A percentile compares a stretch with the other conserved stretches of the same genome.
Evolutionary conservation across 2,329 filamentous ascomycete genomes (phyloP).

Genomic region (Monilinia laxa): DNA sequence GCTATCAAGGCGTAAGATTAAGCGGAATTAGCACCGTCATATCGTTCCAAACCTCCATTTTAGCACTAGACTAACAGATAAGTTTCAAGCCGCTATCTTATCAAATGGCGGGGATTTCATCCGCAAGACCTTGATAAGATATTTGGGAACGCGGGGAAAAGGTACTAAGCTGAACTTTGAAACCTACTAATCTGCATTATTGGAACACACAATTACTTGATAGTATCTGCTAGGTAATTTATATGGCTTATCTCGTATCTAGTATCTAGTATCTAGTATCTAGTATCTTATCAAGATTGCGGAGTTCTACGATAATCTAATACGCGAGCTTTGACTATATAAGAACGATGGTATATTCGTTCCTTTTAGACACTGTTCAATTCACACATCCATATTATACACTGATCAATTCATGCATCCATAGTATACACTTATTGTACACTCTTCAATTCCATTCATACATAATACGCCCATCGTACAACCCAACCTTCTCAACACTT

Average conservation of each 20-base stretch:
- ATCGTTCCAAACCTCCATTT: not conserved
- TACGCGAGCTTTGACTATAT: not conserved
- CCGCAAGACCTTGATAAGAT: not conserved
- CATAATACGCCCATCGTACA: no score
- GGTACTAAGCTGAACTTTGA: no score
- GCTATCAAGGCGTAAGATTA: not conserved
- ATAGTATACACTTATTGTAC: no score
- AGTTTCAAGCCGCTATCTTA: not conserved
- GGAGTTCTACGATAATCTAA: not conserved
- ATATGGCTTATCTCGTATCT: not conserved
- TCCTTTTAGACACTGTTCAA: no score
- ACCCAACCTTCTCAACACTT: no score
- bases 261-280: not conserved
- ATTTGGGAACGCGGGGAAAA: not conserved
- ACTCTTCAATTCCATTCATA: no score
- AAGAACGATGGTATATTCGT: not conserved
- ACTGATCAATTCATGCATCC: no score
- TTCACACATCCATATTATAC: not conserved
- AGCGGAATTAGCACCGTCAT: constrained; percentile 8
- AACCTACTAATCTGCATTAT: not conserved
- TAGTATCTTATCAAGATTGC: not conserved
- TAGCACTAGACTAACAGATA: not conserved
- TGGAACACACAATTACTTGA: no score
- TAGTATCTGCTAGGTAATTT: not conserved
- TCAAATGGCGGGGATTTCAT: not conserved